Conservation (phyloP, 2,329 filamentous ascomycete genomes). For the Clonostachys rosea region DNA sequence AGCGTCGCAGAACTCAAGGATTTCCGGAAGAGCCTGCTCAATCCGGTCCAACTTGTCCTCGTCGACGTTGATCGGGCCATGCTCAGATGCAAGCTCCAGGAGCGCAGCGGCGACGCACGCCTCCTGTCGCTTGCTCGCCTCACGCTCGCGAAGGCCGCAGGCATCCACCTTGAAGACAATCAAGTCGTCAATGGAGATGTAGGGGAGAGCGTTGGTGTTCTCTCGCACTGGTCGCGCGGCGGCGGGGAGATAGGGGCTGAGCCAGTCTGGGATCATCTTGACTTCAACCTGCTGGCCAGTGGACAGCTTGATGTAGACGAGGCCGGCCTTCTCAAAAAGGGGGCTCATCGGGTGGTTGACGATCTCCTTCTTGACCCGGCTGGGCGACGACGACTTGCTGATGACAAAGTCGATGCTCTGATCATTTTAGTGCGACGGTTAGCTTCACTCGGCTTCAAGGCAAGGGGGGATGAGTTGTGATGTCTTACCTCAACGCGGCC, state of each 20-base stretch:
- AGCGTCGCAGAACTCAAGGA: conserved; percentile 13
- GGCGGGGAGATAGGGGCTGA: conserved; percentile 16
- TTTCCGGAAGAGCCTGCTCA: conserved; percentile 13
- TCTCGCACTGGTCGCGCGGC: conserved; percentile 13
- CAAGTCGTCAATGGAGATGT: conserved; percentile 16
- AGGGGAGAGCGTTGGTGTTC: conserved; percentile 11
- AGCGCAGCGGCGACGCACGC: conserved; percentile 15
- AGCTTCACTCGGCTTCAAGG: background rate
- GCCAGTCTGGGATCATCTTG: conserved; percentile 20
- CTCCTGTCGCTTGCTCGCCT: conserved; percentile 15
- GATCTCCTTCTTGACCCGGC: conserved; percentile 18
- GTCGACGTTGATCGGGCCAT: conserved; percentile 13
- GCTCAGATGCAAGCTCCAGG: conserved; percentile 15
- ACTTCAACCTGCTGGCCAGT: conserved; percentile 18
- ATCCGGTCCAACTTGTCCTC: conserved; percentile 16
- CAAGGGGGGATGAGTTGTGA: conserved; percentile 6
- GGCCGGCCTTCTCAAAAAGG: conserved; percentile 15
- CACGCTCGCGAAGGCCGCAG: conserved; percentile 16
- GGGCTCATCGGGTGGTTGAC: conserved; percentile 18
- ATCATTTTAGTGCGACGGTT: background rate
- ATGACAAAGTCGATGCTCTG: conserved; percentile 20
- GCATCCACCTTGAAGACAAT: conserved; percentile 19
- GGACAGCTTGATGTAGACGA: conserved; percentile 14
- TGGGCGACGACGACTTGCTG: conserved; percentile 19
- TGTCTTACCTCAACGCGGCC: background rate